These are phyloP conservation scores for Alternaria incomplexa DNA, from an alignment of 2,329 filamentous ascomycete genomes.

Conservation along the genomic window DNA sequence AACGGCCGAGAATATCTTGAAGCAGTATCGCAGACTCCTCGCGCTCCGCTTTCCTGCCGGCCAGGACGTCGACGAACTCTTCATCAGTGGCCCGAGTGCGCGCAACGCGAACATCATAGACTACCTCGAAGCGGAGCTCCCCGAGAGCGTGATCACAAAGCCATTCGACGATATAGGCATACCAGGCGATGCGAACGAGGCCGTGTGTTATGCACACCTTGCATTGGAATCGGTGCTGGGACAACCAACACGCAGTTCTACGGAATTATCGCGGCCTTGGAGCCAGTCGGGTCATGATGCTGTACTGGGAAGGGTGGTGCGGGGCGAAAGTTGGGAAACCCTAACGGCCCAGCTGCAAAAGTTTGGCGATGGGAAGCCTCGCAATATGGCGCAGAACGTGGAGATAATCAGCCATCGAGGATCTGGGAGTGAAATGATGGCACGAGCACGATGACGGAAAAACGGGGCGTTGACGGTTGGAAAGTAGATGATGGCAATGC, in stretches of 20 bases:
- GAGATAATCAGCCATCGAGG: neutral
- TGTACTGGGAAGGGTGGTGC: slow-evolving; percentile 14
- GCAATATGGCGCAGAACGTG: slow-evolving; percentile 8
- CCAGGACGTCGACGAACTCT: slow-evolving; percentile 61
- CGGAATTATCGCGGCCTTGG: neutral
- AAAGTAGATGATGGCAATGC: neutral
- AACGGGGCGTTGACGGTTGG: neutral
- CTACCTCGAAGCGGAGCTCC: slow-evolving; percentile 58
- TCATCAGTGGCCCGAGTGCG: slow-evolving; percentile 66
- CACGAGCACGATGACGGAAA: neutral
- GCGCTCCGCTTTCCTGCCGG: slow-evolving; percentile 37
- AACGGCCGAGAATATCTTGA: slow-evolving; percentile 64
- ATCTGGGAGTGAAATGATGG: neutral
- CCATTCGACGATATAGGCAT: slow-evolving; percentile 66
- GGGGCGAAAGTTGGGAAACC: slow-evolving; percentile 22
- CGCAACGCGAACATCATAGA: slow-evolving; percentile 64
- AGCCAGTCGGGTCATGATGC: neutral
- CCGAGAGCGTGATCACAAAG: slow-evolving; percentile 56
- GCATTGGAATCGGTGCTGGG: slow-evolving; percentile 60
- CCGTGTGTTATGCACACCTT: slow-evolving; percentile 66
- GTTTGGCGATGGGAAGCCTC: slow-evolving; percentile 20
- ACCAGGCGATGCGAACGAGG: slow-evolving; percentile 64
- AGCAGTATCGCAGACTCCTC: slow-evolving; percentile 58
- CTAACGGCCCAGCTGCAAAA: slow-evolving; percentile 10
- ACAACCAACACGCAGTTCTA: neutral